Percentiles rank a stretch among this genome's conserved stretches.
Conservation (phyloP, 139 green algal species). For the Micromonas pusilla region DNA sequence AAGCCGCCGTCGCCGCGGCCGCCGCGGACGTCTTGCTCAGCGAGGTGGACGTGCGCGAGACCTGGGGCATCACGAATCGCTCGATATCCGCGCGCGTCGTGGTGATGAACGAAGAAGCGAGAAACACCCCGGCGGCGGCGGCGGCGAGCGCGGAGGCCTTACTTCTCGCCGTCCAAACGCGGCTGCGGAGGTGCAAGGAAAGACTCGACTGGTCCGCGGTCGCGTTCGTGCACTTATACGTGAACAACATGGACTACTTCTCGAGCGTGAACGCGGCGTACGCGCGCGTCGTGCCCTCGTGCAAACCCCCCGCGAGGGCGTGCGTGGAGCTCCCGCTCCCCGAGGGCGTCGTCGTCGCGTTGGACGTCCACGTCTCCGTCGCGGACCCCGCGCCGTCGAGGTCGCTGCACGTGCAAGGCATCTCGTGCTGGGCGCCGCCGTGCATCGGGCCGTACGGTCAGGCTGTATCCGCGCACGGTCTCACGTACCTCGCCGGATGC, state of each 20-base stretch:
- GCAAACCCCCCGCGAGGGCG: constrained; percentile 62
- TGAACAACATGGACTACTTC: constrained; percentile 86
- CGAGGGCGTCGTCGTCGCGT: constrained; percentile 37
- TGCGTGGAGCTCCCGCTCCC: constrained; percentile 66
- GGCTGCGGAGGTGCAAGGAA: not conserved
- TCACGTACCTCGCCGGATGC: not conserved
- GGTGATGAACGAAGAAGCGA: not conserved
- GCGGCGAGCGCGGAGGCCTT: not conserved
- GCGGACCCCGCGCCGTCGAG: constrained; percentile 26
- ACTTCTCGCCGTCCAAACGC: not conserved
- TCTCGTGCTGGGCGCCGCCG: constrained; percentile 85
- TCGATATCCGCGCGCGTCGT: too few relatives aligned
- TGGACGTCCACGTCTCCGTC: constrained; percentile 45
- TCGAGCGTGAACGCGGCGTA: constrained; percentile 76
- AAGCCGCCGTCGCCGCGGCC: too few relatives aligned
- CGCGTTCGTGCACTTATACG: constrained; percentile 48
- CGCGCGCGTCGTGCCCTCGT: constrained; percentile 51
- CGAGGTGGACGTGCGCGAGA: too few relatives aligned
- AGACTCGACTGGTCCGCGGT: not conserved
- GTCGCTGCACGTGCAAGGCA: constrained; percentile 92
- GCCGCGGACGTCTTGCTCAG: too few relatives aligned
- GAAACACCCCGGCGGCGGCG: not conserved
- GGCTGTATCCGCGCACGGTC: not conserved
- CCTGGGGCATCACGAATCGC: too few relatives aligned
- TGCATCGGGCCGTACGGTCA: constrained; percentile 98